Percentiles rank a stretch among this genome's conserved stretches.
These are phyloP conservation scores for Aspergillus floridensis DNA, from an alignment of 2,329 filamentous ascomycete genomes.

Conservation along the genomic window DNA sequence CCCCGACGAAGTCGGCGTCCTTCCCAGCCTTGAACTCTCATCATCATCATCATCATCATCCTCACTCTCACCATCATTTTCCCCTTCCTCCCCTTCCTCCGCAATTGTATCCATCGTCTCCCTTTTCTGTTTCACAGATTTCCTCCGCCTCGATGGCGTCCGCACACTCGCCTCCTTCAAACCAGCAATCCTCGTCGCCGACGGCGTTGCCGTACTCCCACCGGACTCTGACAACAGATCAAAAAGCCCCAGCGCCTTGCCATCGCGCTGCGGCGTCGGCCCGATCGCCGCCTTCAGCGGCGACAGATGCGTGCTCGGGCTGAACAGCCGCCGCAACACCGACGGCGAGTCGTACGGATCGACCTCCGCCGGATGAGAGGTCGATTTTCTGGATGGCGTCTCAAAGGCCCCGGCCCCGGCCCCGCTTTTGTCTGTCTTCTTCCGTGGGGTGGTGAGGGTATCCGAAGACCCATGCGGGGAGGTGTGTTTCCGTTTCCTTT, in stretches of 20 bases:
- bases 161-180: conserved; percentile 29
- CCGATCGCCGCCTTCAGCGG: conserved; percentile 44
- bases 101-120: conserved; percentile 25
- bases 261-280: conserved; percentile 50
- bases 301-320: conserved; percentile 33
- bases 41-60: conserved; percentile 17
- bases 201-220: conserved; percentile 35
- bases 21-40: conserved; percentile 24
- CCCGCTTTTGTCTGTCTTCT: conserved; percentile 12
- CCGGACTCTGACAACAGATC: conserved; percentile 46
- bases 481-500: conserved; percentile 34
- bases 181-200: conserved; percentile 27
- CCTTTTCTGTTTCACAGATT: conserved; percentile 4
- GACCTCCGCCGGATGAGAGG: conserved; percentile 39
- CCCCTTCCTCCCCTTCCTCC: conserved; percentile 28
- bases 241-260: conserved; percentile 48
- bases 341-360: conserved; percentile 48
- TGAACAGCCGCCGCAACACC: conserved; percentile 37
- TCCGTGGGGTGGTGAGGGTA: conserved; percentile 32
- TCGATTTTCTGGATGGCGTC: conserved; percentile 31
- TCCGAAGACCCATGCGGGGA: conserved; percentile 27
- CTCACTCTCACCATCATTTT: conserved; percentile 20
- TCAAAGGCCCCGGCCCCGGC: conserved; percentile 26
- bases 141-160: conserved; percentile 37
- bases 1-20: conserved; percentile 45